phyloP scores from a whole-genome alignment of 345 rosid genomes.

The Citrus unshiu region DNA sequence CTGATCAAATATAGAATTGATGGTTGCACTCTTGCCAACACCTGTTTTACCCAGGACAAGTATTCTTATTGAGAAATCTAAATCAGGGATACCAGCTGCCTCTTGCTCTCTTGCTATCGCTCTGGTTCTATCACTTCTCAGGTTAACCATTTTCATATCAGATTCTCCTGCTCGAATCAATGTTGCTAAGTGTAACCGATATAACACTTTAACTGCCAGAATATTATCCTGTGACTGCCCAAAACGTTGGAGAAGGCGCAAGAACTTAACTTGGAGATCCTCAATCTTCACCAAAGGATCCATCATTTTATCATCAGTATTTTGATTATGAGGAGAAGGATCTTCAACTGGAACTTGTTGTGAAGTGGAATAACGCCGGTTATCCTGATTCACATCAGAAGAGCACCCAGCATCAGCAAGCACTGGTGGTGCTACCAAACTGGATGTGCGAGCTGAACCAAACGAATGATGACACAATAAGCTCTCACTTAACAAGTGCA shows the following conservation, averaged over 20 bases:
- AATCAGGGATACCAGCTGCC: slow-evolving; percentile 57
- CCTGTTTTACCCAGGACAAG: slow-evolving; percentile 94
- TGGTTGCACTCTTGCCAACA: slow-evolving; percentile 96
- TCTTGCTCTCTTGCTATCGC: slow-evolving; percentile 68
- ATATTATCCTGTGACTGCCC: slow-evolving; percentile 60
- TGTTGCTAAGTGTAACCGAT: slow-evolving; percentile 71
- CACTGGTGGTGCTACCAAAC: slow-evolving; percentile 30
- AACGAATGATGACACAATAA: slow-evolving; percentile 11
- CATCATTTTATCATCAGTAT: slow-evolving; percentile 26
- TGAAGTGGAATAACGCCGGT: slow-evolving; percentile 29
- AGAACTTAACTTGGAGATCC: slow-evolving; percentile 63
- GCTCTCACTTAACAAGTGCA: slow-evolving; percentile 15
- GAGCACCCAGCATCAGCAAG: slow-evolving; percentile 35
- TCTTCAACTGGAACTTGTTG: slow-evolving; percentile 39
- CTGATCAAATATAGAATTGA: slow-evolving; percentile 80
- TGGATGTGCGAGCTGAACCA: slow-evolving; percentile 34
- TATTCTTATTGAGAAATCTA: slow-evolving; percentile 67
- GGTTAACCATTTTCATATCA: slow-evolving; percentile 51
- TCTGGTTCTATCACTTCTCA: slow-evolving; percentile 47
- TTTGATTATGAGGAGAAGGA: slow-evolving; percentile 24
- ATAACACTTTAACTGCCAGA: slow-evolving; percentile 75
- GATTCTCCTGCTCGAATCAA: slow-evolving; percentile 74
- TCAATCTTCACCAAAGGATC: slow-evolving; percentile 59
- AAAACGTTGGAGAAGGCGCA: slow-evolving; percentile 62
- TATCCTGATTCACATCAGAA: slow-evolving; percentile 36